Evolutionary conservation across 2,329 filamentous ascomycete genomes (phyloP).

Genomic region (Trichophyton simii): DNA sequence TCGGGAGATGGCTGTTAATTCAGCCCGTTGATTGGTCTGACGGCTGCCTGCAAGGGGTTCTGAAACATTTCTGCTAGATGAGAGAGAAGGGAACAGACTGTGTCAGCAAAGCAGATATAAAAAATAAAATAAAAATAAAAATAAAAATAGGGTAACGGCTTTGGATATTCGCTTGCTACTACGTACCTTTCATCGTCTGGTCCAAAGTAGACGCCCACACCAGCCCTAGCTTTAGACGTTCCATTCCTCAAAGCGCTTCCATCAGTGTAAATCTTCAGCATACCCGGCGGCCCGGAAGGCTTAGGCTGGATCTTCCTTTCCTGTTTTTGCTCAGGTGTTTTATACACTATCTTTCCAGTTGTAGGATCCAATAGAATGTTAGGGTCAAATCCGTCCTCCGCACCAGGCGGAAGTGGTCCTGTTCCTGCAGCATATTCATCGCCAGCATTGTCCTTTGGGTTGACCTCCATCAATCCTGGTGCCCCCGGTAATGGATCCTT

Average conservation of each 20-base stretch:
- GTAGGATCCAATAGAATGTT: slow-evolving; percentile 43
- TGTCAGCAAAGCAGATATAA: slow-evolving; percentile 16
- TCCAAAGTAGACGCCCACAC: slow-evolving; percentile 54
- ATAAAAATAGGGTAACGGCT: slow-evolving; percentile 5
- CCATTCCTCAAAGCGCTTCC: slow-evolving; percentile 51
- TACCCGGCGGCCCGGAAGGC: slow-evolving; percentile 33
- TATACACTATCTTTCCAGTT: slow-evolving; percentile 44
- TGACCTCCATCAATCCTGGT: slow-evolving; percentile 30
- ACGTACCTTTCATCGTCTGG: slow-evolving; percentile 43
- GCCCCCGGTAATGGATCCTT: slow-evolving; percentile 14
- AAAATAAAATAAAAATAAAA: neutral
- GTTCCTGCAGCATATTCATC: slow-evolving; percentile 40
- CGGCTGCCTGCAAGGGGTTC: slow-evolving; percentile 59
- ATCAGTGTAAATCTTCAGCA: slow-evolving; percentile 51
- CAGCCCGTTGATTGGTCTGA: slow-evolving; percentile 95
- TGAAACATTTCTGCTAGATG: slow-evolving; percentile 50
- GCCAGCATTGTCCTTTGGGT: slow-evolving; percentile 32
- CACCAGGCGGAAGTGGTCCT: slow-evolving; percentile 43
- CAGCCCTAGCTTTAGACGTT: slow-evolving; percentile 41
- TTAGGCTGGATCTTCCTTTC: slow-evolving; percentile 34
- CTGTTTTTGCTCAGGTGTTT: slow-evolving; percentile 39
- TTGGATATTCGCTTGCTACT: slow-evolving; percentile 5
- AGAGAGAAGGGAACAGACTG: slow-evolving; percentile 11
- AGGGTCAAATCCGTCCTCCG: slow-evolving; percentile 51
- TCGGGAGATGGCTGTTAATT: slow-evolving; percentile 75